These are phyloP conservation scores for Nephelium lappaceum DNA, from an alignment of 345 rosid species.

Conservation along the genomic window DNA sequence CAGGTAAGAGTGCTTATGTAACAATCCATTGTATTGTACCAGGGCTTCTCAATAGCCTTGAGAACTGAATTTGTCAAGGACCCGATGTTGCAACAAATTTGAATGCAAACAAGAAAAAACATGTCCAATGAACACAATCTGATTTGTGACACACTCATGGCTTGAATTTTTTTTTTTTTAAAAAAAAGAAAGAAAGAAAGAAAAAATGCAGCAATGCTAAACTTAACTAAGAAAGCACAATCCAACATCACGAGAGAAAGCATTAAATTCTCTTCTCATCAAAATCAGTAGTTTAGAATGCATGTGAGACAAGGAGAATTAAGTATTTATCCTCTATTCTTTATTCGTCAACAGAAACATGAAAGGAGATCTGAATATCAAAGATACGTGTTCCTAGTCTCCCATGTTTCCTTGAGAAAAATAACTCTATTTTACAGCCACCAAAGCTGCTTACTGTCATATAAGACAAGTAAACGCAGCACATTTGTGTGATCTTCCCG, in stretches of 20 bases:
- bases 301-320: not conserved
- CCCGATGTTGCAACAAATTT: not conserved
- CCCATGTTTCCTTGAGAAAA: not conserved
- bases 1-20: not conserved
- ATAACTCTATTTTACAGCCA: conserved; percentile 2
- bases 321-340: not conserved
- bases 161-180: not conserved
- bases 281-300: not conserved
- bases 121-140: not conserved
- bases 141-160: not conserved
- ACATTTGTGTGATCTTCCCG: not conserved
- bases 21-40: not conserved
- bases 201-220: not conserved
- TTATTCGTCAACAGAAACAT: not conserved
- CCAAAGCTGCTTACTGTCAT: not conserved
- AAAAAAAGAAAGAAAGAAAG: not conserved
- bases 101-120: not conserved
- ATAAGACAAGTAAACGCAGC: not conserved
- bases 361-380: not conserved
- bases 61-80: not conserved
- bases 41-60: not conserved
- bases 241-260: not conserved
- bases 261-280: not conserved
- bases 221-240: not conserved
- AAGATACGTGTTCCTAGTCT: not conserved